Percentiles rank a stretch among this genome's conserved stretches.
These are phyloP conservation scores for Trichomonascus vanleenenianus DNA, from an alignment of 805 yeast genomes.

Conservation along the genomic window DNA sequence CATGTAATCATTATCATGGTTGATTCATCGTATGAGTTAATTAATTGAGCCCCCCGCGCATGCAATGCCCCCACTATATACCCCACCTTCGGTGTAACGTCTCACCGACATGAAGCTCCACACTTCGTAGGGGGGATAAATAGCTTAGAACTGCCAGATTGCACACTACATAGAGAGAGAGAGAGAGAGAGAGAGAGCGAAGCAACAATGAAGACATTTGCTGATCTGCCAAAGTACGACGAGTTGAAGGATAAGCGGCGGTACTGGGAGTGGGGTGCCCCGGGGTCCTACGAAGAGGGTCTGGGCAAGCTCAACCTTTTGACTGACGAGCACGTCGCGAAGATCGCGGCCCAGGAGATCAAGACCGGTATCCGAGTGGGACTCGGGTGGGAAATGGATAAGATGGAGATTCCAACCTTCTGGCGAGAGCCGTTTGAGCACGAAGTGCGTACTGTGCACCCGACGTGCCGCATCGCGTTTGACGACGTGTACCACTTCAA, in stretches of 20 bases:
- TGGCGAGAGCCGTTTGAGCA: constrained; percentile 6
- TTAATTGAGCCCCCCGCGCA: no score
- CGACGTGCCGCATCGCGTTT: constrained; percentile 7
- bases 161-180: not conserved
- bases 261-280: constrained; percentile 24
- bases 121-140: no score
- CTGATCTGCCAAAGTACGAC: constrained; percentile 18
- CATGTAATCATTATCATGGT: no score
- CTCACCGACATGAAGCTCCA: no score
- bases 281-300: constrained; percentile 23
- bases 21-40: no score
- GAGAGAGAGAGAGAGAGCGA: no score
- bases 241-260: constrained; percentile 19
- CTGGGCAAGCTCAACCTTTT: constrained; percentile 22
- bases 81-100: not conserved
- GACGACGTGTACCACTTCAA: constrained; percentile 27
- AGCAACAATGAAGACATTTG: constrained; percentile 4
- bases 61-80: not conserved
- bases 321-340: constrained; percentile 21
- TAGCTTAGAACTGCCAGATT: not conserved
- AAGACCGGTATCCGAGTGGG: constrained; percentile 19
- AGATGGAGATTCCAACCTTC: constrained; percentile 19
- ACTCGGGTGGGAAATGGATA: constrained; percentile 18
- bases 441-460: not conserved
- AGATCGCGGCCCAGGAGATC: constrained; percentile 17